phyloP scores from a whole-genome alignment of 495 filamentous ascomycete genomes.

The Jackrogersella multiformis region DNA sequence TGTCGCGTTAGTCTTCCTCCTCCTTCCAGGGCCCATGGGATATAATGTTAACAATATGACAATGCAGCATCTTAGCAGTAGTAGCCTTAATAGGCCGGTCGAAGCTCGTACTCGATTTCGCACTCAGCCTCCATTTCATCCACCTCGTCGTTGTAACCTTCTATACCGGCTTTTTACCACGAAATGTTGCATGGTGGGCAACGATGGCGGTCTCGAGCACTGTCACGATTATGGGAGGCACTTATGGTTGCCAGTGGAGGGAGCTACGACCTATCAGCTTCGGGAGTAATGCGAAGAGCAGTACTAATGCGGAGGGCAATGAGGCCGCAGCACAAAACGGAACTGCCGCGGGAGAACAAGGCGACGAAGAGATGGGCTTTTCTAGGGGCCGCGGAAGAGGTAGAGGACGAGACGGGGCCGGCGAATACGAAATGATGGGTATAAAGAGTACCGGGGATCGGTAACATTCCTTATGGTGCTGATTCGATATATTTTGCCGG shows the following conservation, averaged over 20 bases:
- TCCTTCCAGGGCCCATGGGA: not conserved
- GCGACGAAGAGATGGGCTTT: constrained; percentile 62
- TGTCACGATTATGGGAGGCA: constrained; percentile 76
- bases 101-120: constrained; percentile 93
- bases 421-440: constrained; percentile 84
- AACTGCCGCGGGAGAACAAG: constrained; percentile 25
- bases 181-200: constrained; percentile 86
- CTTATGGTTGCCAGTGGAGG: constrained; percentile 90
- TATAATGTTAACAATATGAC: constrained; percentile 13
- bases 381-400: constrained; percentile 61
- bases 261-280: constrained; percentile 91
- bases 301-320: constrained; percentile 25
- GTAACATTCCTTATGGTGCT: constrained; percentile 8
- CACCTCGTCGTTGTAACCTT: constrained; percentile 81
- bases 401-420: constrained; percentile 66
- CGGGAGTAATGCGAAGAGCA: constrained; percentile 63
- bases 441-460: constrained; percentile 37
- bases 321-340: constrained; percentile 24
- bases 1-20: constrained; percentile 70
- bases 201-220: constrained; percentile 74
- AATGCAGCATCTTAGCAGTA: constrained; percentile 74
- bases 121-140: constrained; percentile 85
- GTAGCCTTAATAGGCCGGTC: constrained; percentile 82
- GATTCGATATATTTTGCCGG: not conserved
- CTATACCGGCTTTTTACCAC: constrained; percentile 78